Conservation (phyloP, 352 stramenopile genomes). For the Peronospora farinosa region DNA sequence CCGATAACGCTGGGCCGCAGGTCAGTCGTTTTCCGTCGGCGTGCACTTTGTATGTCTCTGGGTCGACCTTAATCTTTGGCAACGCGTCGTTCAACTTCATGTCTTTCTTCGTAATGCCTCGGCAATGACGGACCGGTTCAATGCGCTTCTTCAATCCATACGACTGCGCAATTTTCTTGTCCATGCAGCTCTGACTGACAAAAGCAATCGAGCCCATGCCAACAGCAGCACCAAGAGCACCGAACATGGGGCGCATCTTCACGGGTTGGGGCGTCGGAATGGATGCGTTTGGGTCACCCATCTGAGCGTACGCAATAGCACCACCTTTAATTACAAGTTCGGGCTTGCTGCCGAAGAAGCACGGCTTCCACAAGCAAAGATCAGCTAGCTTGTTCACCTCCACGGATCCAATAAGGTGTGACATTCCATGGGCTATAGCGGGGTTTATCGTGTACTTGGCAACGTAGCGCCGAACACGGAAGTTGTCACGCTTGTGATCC, state of each 20-base stretch:
- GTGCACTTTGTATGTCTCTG: conserved; percentile 94
- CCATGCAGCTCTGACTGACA: conserved; percentile 80
- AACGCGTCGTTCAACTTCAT: conserved; percentile 95
- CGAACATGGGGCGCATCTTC: conserved; percentile 94
- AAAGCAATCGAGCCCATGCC: conserved; percentile 82
- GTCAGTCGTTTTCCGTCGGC: conserved; percentile 86
- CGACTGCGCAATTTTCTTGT: conserved; percentile 48
- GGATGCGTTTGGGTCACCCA: conserved; percentile 95
- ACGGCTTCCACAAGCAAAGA: conserved; percentile 92
- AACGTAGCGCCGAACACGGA: conserved; percentile 92
- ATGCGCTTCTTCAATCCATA: conserved; percentile 88
- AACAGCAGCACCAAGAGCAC: conserved; percentile 54
- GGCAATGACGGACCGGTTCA: conserved; percentile 75
- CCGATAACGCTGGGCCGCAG: conserved; percentile 72
- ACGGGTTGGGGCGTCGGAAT: conserved; percentile 96
- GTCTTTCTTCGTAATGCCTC: conserved; percentile 90
- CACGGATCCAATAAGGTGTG: conserved; percentile 91
- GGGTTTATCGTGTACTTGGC: conserved; percentile 99
- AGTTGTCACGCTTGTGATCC: conserved; percentile 85
- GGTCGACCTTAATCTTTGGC: conserved; percentile 91
- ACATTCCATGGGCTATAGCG: conserved; percentile 94
- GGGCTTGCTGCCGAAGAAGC: conserved; percentile 93
- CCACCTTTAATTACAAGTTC: conserved; percentile 96
- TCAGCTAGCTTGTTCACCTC: conserved; percentile 92
- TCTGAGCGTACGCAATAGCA: conserved; percentile 91